A percentile compares a stretch with the other conserved stretches of the same genome.
Conservation (phyloP, 164 flowering plant species). For the Annona cherimola region DNA sequence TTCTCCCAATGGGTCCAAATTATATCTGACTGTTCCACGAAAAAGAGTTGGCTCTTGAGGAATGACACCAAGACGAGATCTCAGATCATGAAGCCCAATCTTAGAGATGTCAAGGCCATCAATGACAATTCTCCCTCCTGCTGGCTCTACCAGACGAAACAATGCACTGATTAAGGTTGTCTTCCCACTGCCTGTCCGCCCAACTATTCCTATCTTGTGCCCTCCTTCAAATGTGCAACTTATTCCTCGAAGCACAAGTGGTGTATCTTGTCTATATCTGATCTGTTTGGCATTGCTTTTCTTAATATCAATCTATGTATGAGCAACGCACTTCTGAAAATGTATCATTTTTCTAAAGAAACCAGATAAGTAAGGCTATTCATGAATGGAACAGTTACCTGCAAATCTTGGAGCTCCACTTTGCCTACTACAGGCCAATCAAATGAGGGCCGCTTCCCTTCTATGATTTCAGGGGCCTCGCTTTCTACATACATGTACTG, state of each 20-base stretch:
- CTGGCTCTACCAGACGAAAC: constrained; percentile 67
- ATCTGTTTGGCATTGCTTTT: constrained; percentile 37
- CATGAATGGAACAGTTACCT: constrained; percentile 22
- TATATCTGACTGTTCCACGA: constrained; percentile 55
- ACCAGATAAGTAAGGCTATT: background rate
- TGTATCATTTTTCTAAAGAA: background rate
- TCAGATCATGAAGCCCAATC: constrained; percentile 71
- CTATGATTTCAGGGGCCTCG: constrained; percentile 55
- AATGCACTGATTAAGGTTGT: constrained; percentile 59
- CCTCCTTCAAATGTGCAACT: constrained; percentile 64
- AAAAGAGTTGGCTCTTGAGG: constrained; percentile 80
- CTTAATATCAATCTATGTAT: background rate
- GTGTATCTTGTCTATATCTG: constrained; percentile 51
- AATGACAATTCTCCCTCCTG: constrained; percentile 45
- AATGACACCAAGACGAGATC: constrained; percentile 58
- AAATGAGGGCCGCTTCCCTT: constrained; percentile 33
- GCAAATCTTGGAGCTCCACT: constrained; percentile 48
- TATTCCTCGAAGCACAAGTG: constrained; percentile 67
- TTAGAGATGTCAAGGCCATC: constrained; percentile 52
- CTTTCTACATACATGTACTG: constrained; percentile 68
- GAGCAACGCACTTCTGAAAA: too few species aligned
- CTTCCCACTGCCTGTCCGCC: constrained; percentile 84
- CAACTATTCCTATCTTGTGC: constrained; percentile 72
- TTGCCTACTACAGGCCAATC: constrained; percentile 62
- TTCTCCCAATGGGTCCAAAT: constrained; percentile 54